phyloP scores from a whole-genome alignment of 2,329 filamentous ascomycete species.

The Corniculantispora saksenae region DNA sequence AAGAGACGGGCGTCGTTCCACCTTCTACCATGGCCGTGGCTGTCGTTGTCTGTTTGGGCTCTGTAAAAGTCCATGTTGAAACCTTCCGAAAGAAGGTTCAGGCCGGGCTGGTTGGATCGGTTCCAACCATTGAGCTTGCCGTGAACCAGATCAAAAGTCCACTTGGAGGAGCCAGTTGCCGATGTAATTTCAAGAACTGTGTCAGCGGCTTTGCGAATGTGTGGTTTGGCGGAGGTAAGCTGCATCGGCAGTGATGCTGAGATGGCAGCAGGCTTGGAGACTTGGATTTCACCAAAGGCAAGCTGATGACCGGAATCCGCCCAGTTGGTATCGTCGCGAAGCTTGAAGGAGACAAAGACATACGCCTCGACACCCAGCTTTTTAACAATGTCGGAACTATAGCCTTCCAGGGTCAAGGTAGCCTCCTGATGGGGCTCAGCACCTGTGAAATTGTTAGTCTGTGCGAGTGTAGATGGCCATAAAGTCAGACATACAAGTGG shows the following conservation, averaged over 20 bases:
- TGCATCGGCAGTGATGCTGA: conserved; percentile 23
- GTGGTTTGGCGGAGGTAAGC: conserved; percentile 25
- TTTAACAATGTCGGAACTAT: conserved; percentile 29
- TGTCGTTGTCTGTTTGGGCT: conserved; percentile 67
- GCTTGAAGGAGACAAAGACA: conserved; percentile 49
- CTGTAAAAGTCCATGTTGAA: conserved; percentile 60
- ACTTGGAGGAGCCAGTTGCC: conserved; percentile 37
- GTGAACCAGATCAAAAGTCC: conserved; percentile 45
- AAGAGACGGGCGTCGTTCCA: conserved; percentile 54
- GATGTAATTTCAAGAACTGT: conserved; percentile 36
- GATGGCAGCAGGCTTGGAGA: conserved; percentile 37
- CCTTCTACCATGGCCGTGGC: conserved; percentile 55
- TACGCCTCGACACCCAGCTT: conserved; percentile 42
- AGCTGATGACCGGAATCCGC: conserved; percentile 51
- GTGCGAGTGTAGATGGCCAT: neutral
- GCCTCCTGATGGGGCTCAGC: conserved; percentile 39
- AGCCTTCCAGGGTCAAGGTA: conserved; percentile 33
- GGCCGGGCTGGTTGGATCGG: conserved; percentile 29
- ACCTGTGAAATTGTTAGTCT: conserved; percentile 35
- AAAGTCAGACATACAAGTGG: conserved; percentile 35
- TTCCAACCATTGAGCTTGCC: conserved; percentile 47
- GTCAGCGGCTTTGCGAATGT: conserved; percentile 23
- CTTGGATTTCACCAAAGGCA: conserved; percentile 49
- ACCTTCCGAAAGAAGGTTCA: conserved; percentile 47
- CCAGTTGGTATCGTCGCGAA: conserved; percentile 51